Evolutionary conservation across 257 asterid genomes (phyloP), one percentile per base, ranked within the genome.

Genomic region (Verbena officinalis): DNA sequence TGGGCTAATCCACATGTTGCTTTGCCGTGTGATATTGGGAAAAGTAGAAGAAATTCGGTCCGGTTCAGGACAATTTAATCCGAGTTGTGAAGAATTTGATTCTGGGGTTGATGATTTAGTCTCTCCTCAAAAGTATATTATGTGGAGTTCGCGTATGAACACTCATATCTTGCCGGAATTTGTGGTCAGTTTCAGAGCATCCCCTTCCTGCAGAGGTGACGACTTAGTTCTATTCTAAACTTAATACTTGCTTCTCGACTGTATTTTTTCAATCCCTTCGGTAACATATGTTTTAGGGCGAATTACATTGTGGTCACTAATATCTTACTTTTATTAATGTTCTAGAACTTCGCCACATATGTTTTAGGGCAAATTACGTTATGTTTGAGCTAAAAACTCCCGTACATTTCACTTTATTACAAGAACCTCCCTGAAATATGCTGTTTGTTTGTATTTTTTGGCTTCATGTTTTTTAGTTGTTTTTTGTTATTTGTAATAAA

Each of bases 11-110:
- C 85, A 76, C 59, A 44, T 86, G 74, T 23, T 86, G 2, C 87
- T 84, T 52, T 84, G 95, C 45, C 89, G 89, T 1, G 91, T 84
- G 7, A 68, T 84, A 48, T 16, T 84, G 79, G 95, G 95, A 14
- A 80, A 70, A 39, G 42, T 40, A 54, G 91, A 86, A 73, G 55
- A 31, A 21, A 50, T 82, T 61, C 11, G 1, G 34, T 77, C 80
- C 2, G 66, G 67, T 60, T 84, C 87, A 2, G 46, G 24, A 0
- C 89, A 80, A 50, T 19, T 33, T 33, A 72, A 76, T 57, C 89
- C 91, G 2, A 81, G 86, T 51, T 72, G 79, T 4, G 80, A 72
- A 23, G 83, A 84, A 33, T 82, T 80, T 23, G 88, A 84, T 73
- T 76, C 87, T 2, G 92, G 90, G 9, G 79, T 78, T 0, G 92